Evolutionary conservation across 1,284 basidiomycete species (phyloP).

Genomic region (Anthracocystis panici-leucophaei): DNA sequence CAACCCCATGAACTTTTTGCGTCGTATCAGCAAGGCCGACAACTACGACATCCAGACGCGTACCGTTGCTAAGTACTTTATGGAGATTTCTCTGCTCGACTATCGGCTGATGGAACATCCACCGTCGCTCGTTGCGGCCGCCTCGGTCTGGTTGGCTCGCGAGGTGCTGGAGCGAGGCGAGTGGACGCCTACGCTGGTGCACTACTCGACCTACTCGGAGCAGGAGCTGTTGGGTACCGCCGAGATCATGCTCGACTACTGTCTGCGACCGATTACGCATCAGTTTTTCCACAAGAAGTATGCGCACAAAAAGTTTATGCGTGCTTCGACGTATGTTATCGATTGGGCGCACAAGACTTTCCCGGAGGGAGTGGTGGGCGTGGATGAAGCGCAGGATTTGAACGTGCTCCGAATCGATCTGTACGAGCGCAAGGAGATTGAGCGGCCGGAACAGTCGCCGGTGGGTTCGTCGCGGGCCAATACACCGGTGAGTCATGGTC

Average conservation of each 20-base stretch:
- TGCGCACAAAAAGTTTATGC: slow-evolving; percentile 69
- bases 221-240: slow-evolving; percentile 85
- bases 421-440: slow-evolving; percentile 51
- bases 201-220: slow-evolving; percentile 91
- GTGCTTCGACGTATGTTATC: slow-evolving; percentile 63
- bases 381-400: slow-evolving; percentile 46
- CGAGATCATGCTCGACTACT: slow-evolving; percentile 91
- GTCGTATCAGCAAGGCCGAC: slow-evolving; percentile 73
- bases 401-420: slow-evolving; percentile 60
- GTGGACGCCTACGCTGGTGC: slow-evolving; percentile 86
- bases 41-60: slow-evolving; percentile 82
- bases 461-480: slow-evolving; percentile 34
- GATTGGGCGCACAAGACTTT: slow-evolving; percentile 65
- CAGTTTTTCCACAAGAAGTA: slow-evolving; percentile 68
- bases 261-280: slow-evolving; percentile 62
- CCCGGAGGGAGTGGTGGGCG: slow-evolving; percentile 58
- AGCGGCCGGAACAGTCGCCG: slow-evolving; percentile 50
- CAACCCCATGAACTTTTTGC: slow-evolving; percentile 91
- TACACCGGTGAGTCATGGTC: slow-evolving; percentile 22
- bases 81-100: slow-evolving; percentile 91
- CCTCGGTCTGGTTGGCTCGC: slow-evolving; percentile 90
- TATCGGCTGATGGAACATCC: slow-evolving; percentile 83
- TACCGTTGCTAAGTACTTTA: slow-evolving; percentile 82
- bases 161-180: slow-evolving; percentile 83
- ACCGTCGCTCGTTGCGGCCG: slow-evolving; percentile 88